A percentile compares a stretch with the other conserved stretches of the same genome.
Evolutionary conservation across 1,284 basidiomycete genomes (phyloP).

Genomic region (Fomes fomentarius): DNA sequence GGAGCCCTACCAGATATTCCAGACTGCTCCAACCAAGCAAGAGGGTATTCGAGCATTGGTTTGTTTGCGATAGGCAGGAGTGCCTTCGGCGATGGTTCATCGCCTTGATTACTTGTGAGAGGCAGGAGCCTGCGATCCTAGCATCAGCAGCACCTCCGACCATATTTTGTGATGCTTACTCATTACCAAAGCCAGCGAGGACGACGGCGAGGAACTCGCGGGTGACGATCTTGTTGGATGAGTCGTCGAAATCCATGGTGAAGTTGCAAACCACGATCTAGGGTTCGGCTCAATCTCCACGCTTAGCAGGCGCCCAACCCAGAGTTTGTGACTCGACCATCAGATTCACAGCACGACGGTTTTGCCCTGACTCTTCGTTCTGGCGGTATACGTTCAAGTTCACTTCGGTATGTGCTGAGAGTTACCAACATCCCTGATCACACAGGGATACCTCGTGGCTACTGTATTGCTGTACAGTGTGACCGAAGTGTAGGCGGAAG

Average conservation of each 20-base stretch:
- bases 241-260: conserved; percentile 65
- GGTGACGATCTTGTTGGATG: conserved; percentile 50
- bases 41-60: conserved; percentile 83
- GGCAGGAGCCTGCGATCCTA: conserved; percentile 59
- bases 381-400: too few species aligned
- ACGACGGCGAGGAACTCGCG: conserved; percentile 85
- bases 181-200: conserved; percentile 85
- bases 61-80: conserved; percentile 87
- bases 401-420: too few species aligned
- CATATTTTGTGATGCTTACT: conserved; percentile 52
- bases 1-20: conserved; percentile 74
- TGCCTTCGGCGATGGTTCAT: conserved; percentile 81
- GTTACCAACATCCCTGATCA: too few species aligned
- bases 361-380: too few species aligned
- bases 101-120: conserved; percentile 72
- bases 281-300: not conserved
- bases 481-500: too few species aligned
- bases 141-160: not conserved
- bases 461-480: too few species aligned
- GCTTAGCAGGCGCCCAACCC: conserved; percentile 3
- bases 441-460: too few species aligned
- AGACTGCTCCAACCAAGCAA: conserved; percentile 87
- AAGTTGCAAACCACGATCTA: conserved; percentile 21
- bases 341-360: too few species aligned
- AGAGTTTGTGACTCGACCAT: not conserved